phyloP scores from a whole-genome alignment of 2,329 filamentous ascomycete genomes.

The Fusarium sambucinum region DNA sequence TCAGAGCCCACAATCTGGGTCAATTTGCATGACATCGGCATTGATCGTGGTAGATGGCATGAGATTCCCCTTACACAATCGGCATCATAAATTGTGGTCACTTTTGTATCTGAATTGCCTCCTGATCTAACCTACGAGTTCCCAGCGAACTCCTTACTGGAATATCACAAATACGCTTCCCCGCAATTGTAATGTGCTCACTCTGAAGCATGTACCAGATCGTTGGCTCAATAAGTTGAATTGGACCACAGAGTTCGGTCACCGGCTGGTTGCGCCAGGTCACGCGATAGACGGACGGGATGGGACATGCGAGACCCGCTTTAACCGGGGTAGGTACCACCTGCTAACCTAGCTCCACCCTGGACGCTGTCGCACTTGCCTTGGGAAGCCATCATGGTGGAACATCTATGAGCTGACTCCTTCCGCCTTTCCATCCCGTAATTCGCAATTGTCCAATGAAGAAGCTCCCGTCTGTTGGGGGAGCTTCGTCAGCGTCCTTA shows the following conservation, averaged over 20 bases:
- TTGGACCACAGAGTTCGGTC: constrained; percentile 41
- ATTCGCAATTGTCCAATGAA: constrained; percentile 35
- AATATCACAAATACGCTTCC: constrained; percentile 14
- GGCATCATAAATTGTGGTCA: constrained; percentile 4
- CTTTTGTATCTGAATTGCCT: not conserved
- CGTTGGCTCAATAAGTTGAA: not conserved
- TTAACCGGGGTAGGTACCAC: constrained; percentile 4
- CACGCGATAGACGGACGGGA: constrained; percentile 49
- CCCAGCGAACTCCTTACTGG: not conserved
- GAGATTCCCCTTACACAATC: constrained; percentile 18
- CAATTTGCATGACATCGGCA: not conserved
- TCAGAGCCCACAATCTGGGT: constrained; percentile 1
- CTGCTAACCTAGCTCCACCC: not conserved
- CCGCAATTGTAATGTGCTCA: constrained; percentile 29
- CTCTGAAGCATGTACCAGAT: constrained; percentile 1
- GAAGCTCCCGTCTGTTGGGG: constrained; percentile 14
- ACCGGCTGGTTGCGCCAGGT: constrained; percentile 51
- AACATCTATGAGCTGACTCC: constrained; percentile 24
- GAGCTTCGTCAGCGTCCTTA: constrained; percentile 12
- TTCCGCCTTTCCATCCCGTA: constrained; percentile 14
- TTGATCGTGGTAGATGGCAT: constrained; percentile 20
- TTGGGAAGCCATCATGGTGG: constrained; percentile 21
- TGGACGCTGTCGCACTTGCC: constrained; percentile 7
- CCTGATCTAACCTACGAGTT: not conserved
- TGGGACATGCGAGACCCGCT: constrained; percentile 43